Evolutionary conservation across 345 rosid genomes (phyloP), one percentile per base, ranked within the genome.

Genomic region (Capsella bursapastoris): DNA sequence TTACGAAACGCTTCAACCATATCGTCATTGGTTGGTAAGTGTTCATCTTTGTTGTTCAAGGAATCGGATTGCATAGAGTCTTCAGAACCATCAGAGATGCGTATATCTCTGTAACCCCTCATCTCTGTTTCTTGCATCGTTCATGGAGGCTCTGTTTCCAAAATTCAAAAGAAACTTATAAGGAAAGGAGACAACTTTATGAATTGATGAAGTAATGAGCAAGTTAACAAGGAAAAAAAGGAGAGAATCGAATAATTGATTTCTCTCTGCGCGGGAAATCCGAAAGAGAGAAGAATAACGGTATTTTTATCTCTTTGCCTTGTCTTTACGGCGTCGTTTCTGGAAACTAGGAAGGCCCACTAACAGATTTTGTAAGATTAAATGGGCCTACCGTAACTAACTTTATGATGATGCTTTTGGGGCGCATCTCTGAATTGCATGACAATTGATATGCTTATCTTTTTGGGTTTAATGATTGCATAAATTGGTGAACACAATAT

Each of bases 251-350:
- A 73, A 66, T 73, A 25, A 64, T 45, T 64, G 66, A 16, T 64
- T 45, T 73, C 78, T 65, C 66, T 65, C 59, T 7, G 66, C 72
- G 78, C 72, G 72, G 78, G 77, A 70, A 70, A 7, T n/a, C n/a
- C 6, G 35, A 57, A 45, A 44, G 25, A 70, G 57, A 45, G 47
- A 44, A 70, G 4, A 48, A 47, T 47, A 58, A 70, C 66, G 65
- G 57, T 40, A 2, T 45, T 56, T 41, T 29, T 11, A 6, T 44
- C 7, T 6, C 8, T 4, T 50, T 5, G 7, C 0, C 3, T 38
- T 37, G 2, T 22, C 43, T n/a, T 48, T 49, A 37, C 61, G 58
- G 52, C 49, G 60, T 71, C 75, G 68, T 71, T 71, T 45, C 2
- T 0, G 32, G 22, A 13, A 50, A 40, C 44, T 2, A 67, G 4